phyloP scores from a whole-genome alignment of 2,329 filamentous ascomycete genomes.

The Fusarium abutilonis region DNA sequence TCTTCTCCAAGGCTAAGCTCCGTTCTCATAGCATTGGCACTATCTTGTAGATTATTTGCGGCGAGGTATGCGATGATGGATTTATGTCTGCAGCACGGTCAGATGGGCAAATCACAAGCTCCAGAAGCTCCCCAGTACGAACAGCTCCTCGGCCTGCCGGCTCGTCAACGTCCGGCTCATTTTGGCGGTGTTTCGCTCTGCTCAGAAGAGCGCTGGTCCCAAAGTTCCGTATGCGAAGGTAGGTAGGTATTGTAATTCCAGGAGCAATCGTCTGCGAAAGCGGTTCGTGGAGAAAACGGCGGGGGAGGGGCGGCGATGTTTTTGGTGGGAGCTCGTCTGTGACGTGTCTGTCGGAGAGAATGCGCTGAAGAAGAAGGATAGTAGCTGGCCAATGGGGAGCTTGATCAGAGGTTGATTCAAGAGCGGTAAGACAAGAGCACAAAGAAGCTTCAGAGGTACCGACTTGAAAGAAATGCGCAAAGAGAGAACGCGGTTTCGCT shows the following conservation, averaged over 20 bases:
- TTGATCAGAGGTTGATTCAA: background rate
- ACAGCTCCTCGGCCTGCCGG: constrained; percentile 89
- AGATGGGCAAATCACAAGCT: constrained; percentile 28
- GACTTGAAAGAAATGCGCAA: constrained; percentile 26
- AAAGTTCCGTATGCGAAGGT: constrained; percentile 1
- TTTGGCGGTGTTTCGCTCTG: constrained; percentile 33
- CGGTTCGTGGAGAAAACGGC: constrained; percentile 37
- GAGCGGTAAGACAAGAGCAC: constrained; percentile 18
- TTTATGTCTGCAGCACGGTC: constrained; percentile 74
- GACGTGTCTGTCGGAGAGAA: constrained; percentile 37
- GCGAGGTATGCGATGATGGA: constrained; percentile 90
- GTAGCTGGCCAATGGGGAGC: constrained; percentile 17
- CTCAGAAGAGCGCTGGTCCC: constrained; percentile 22
- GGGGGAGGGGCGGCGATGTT: constrained; percentile 38
- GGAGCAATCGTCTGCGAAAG: constrained; percentile 9
- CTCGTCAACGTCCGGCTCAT: constrained; percentile 40
- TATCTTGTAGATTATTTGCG: constrained; percentile 75
- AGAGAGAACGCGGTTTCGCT: constrained; percentile 30
- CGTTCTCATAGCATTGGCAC: constrained; percentile 66
- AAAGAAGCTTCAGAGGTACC: constrained; percentile 20
- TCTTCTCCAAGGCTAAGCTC: constrained; percentile 78
- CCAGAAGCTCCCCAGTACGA: constrained; percentile 53
- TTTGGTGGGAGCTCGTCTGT: constrained; percentile 37
- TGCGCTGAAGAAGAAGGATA: constrained; percentile 21
- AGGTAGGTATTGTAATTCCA: background rate